Evolutionary conservation across 768 basidiomycete genomes (phyloP), one percentile per base, ranked within the genome.

Genomic region (Rickenella mellea): DNA sequence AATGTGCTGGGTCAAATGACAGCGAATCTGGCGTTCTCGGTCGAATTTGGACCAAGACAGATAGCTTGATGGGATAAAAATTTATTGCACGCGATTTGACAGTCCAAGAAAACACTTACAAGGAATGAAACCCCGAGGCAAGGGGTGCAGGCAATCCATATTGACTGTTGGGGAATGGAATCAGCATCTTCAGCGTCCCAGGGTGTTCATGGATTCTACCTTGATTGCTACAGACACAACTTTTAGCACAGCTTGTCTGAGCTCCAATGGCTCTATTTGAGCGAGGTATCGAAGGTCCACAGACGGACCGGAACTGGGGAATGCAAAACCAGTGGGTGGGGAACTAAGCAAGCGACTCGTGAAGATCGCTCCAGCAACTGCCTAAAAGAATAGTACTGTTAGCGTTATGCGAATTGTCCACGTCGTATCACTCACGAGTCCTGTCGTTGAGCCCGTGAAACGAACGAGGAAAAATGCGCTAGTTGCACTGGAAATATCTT

Each of bases 401-500:
- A 19, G 19, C 11, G 33, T 12, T 17, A 17, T n/a, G 6, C 26
- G 32, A 27, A 2, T 45, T 24, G 29, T 38, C 39, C 33, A 27
- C 31, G 35, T 20, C 24, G 15, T 25, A 39, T 4, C 10, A 56
- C 80, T 51, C 58, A 86, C 87, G 64, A 91, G 60, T 47, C 87
- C 87, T 28, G 82, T 67, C 2, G 87, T 88, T 25, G 87, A 84
- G 7, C 87, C 87, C 27, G 86, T 89, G 62, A 90, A 90, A 32
- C 87, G 73, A 33, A 88, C 84, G 42, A 90, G 69, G 62, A 91
- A 90, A 59, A 90, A 91, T 9, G 85, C 86, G 54, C 85, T 82
- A 8, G 88, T 91, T 24, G 84, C 83, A 17, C 78, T 72, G 3
- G 87, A 86, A 40, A 88, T 58, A 49, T 88, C 80, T 36, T 71